Percentiles rank a stretch among this genome's conserved stretches.
phyloP scores from a whole-genome alignment of 345 rosid species.

The Durio zibethinus region DNA sequence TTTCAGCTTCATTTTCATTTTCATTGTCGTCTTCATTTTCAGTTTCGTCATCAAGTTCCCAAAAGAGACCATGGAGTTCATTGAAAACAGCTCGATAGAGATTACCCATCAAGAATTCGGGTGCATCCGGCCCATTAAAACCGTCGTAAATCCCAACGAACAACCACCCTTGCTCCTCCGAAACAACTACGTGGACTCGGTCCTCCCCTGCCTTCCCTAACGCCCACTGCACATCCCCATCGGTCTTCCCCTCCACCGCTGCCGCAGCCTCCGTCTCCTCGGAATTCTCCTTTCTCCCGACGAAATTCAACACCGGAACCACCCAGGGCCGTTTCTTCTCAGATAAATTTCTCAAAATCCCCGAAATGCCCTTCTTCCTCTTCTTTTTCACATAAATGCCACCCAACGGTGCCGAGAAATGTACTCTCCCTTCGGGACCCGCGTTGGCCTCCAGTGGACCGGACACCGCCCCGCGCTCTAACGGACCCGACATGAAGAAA shows the following conservation, averaged over 20 bases:
- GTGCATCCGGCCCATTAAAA: slow-evolving; percentile 96
- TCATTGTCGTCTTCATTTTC: slow-evolving; percentile 26
- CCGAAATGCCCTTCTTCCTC: slow-evolving; percentile 56
- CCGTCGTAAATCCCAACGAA: slow-evolving; percentile 97
- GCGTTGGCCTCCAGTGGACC: slow-evolving; percentile 71
- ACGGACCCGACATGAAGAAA: slow-evolving; percentile 86
- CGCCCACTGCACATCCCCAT: slow-evolving; percentile 88
- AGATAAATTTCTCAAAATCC: slow-evolving; percentile 55
- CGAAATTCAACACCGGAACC: slow-evolving; percentile 89
- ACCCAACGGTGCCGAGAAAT: slow-evolving; percentile 90
- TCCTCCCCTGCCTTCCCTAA: slow-evolving; percentile 98
- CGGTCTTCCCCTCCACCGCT: slow-evolving; percentile 28
- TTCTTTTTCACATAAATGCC: slow-evolving; percentile 56
- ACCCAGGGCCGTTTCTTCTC: slow-evolving; percentile 94
- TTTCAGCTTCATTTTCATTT: slow-evolving; percentile 23
- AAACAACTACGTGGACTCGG: slow-evolving; percentile 89
- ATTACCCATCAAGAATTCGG: slow-evolving; percentile 95
- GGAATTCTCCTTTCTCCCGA: slow-evolving; percentile 46
- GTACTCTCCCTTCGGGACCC: slow-evolving; percentile 51
- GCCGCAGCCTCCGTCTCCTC: slow-evolving; percentile 17
- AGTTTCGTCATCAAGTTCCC: slow-evolving; percentile 62
- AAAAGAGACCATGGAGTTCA: slow-evolving; percentile 85
- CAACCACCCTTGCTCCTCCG: slow-evolving; percentile 98
- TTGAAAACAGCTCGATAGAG: slow-evolving; percentile 87
- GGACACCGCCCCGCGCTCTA: slow-evolving; percentile 76